phyloP scores from a whole-genome alignment of 345 rosid species.

The Camelina neglecta region DNA sequence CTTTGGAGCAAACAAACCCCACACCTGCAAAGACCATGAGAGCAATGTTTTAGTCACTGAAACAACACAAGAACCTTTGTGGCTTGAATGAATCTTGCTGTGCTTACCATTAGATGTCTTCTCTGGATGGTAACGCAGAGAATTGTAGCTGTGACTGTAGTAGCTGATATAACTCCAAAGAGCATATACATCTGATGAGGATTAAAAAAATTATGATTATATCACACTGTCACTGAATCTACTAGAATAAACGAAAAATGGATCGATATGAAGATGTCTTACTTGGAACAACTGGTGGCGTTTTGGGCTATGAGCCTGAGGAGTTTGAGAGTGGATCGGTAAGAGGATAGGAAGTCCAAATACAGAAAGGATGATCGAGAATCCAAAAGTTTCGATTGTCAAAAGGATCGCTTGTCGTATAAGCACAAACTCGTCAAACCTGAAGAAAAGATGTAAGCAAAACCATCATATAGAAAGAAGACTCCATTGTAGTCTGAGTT shows the following conservation, averaged over 20 bases:
- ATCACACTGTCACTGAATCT: slow-evolving; percentile 7
- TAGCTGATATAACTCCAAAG: slow-evolving; percentile 63
- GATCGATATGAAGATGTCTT: slow-evolving; percentile 32
- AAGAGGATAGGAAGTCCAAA: slow-evolving; percentile 79
- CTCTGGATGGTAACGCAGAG: slow-evolving; percentile 83
- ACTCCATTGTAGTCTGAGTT: slow-evolving; percentile 4
- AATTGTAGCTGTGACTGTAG: slow-evolving; percentile 65
- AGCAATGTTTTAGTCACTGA: slow-evolving; percentile 20
- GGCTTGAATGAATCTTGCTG: slow-evolving; percentile 17
- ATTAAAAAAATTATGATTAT: slow-evolving; percentile 6
- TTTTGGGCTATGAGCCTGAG: slow-evolving; percentile 39
- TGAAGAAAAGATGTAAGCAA: slow-evolving; percentile 49
- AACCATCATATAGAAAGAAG: slow-evolving; percentile 3
- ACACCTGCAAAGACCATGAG: slow-evolving; percentile 63
- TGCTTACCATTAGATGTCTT: slow-evolving; percentile 85
- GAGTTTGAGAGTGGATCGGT: slow-evolving; percentile 32
- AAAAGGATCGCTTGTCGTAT: slow-evolving; percentile 91
- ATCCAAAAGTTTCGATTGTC: slow-evolving; percentile 85
- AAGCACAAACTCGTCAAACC: slow-evolving; percentile 92
- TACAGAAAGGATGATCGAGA: slow-evolving; percentile 77
- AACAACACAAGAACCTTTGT: neutral
- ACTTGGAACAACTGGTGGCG: slow-evolving; percentile 58
- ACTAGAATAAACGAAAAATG: slow-evolving; percentile 11
- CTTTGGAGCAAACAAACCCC: slow-evolving; percentile 96
- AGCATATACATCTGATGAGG: slow-evolving; percentile 69